Evolutionary conservation across 1,284 basidiomycete species (phyloP), one percentile per base, ranked within the genome.

Genomic region (Golubevia pallescens): DNA sequence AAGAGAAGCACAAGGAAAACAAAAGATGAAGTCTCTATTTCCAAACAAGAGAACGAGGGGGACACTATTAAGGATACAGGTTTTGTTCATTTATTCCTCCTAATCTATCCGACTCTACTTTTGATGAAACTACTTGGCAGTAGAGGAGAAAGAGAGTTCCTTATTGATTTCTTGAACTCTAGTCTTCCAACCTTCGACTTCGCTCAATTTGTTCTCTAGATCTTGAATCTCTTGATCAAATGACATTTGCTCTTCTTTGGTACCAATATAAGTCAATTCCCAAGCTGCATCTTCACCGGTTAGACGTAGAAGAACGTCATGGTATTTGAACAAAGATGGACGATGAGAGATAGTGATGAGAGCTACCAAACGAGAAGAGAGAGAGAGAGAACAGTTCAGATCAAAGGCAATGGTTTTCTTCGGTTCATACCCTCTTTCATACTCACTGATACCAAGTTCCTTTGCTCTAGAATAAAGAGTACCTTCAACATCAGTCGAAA

Each of bases 401-500:
- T n/a, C n/a, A n/a, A n/a, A n/a, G n/a, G n/a, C n/a, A n/a, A n/a
- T n/a, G n/a, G n/a, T n/a, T n/a, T n/a, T n/a, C n/a, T n/a, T n/a
- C n/a, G n/a, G n/a, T n/a, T n/a, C n/a, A n/a, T n/a, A n/a, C n/a
- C n/a, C n/a, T 4, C n/a, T 16, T 13, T 28, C 38, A 53, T 10
- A 79, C 77, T 54, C 34, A 81, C 81, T 97, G 78, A 97, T 95
- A 1, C 92, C 94, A 13, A 94, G 87, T n/a, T 90, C 89, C 86
- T 97, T 97, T 48, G 93, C 93, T 74, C 93, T 91, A 81, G 96
- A 92, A 87, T 97, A 98, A 93, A 99, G 95, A 68, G 92, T 88
- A 0, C 95, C 95, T 84, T 97, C 95, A 20, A 97, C 94, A 80
- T 98, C 96, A 64, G 93, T 94, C 7, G 94, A 97, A 4, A 99